Evolutionary conservation across 495 filamentous ascomycete species (phyloP), one percentile per base, ranked within the genome.

Genomic region (Aspergillus sclerotioniger): DNA sequence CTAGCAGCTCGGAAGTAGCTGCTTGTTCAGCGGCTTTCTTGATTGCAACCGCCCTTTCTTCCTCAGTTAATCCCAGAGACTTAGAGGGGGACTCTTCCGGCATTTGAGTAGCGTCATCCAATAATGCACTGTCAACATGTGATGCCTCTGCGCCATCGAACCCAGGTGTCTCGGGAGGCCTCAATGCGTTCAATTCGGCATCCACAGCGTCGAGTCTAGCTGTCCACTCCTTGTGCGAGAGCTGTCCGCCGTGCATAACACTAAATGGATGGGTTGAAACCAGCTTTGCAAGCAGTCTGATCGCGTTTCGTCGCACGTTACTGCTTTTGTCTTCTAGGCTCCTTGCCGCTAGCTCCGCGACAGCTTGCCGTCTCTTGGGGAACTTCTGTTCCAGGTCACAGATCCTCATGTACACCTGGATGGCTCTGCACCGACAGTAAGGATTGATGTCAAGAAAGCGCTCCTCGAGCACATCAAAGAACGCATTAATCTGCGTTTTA

Each of bases 241-340:
- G 82, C 57, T 91, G 88, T 0, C 91, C 91, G 33, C 92, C 95
- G 65, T 98, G 93, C 70, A 97, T 85, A 9, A 90, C 87, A 52
- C 87, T 88, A 67, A 96, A 99, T 3, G 94, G 95, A 66, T 99
- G 95, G 0, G 91, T 96, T 31, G 90, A 87, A 54, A 98, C 88
- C 9, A 99, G 78, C 52, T 88, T 88, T 1, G 87, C 89, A 13
- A 98, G 79, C 29, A 99, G 76, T 64, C 95, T 97, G 69, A 99
- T 95, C 0, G 95, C 92, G 67, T 98, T 97, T 39, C 91, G 85
- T 60, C 94, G 81, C 19, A 98, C 94, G 68, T 98, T 93, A 69
- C 95, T 98, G 71, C 94, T 98, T 76, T 96, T 99, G 74, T 99
- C 94, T 70, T 96, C 90, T 20, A 99, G 77, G 66, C 92, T 96